These are phyloP conservation scores for Cercophora newfieldiana DNA, from an alignment of 495 filamentous ascomycete species.

Conservation along the genomic window DNA sequence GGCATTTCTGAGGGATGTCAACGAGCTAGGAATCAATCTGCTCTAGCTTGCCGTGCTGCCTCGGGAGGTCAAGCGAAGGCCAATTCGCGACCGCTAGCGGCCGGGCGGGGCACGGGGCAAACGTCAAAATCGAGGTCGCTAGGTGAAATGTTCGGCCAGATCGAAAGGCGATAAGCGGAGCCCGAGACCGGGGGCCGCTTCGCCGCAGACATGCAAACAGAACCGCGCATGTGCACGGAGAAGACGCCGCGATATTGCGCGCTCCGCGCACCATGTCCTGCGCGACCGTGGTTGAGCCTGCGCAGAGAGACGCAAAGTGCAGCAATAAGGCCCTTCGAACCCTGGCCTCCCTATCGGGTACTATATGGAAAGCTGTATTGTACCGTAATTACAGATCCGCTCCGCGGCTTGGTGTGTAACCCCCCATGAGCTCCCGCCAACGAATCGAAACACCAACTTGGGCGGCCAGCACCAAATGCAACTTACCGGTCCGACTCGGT, in stretches of 20 bases:
- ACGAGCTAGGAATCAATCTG: background rate
- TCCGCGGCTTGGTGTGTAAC: slow-evolving; percentile 12
- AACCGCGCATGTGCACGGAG: background rate
- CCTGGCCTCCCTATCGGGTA: background rate
- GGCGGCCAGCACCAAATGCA: slow-evolving; percentile 23
- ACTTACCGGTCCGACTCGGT: slow-evolving; percentile 36
- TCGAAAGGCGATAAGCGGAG: slow-evolving; percentile 10
- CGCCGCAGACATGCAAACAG: background rate
- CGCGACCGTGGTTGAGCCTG: background rate
- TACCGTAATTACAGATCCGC: slow-evolving; percentile 18
- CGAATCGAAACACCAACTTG: slow-evolving; percentile 25
- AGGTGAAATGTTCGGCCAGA: slow-evolving; percentile 18
- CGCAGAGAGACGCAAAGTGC: no score
- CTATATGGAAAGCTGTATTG: slow-evolving; percentile 3
- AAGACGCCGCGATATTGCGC: background rate
- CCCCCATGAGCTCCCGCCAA: slow-evolving; percentile 3
- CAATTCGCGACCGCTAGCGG: slow-evolving; percentile 5
- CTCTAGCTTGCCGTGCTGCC: background rate
- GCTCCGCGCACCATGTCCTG: background rate
- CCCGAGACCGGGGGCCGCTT: background rate
- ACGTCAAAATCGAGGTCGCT: slow-evolving; percentile 8
- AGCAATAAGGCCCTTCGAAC: background rate
- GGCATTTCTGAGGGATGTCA: background rate
- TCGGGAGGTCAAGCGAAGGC: background rate
- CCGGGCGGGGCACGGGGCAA: background rate